Evolutionary conservation across 495 filamentous ascomycete genomes (phyloP), one percentile per base, ranked within the genome.

Genomic region (Delitschia confertaspora): DNA sequence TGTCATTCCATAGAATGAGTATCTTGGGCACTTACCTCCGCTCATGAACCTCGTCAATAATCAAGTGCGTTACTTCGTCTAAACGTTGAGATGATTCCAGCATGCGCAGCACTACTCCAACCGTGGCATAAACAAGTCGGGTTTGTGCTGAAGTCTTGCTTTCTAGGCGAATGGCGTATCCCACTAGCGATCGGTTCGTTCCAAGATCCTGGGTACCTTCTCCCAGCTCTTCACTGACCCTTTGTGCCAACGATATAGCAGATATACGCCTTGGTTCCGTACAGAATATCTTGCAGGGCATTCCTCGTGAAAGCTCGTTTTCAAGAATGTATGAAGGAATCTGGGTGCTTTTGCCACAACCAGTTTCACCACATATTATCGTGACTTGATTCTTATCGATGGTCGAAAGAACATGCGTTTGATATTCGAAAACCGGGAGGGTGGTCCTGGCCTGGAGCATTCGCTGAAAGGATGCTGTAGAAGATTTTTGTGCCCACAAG

Each of bases 201-300:
- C 91, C 91, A 21, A 95, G 57, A 42, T 94, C 88, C 33, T 72
- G 71, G 55, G 80, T 83, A 18, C 69, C 70, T 60, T 98, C 91
- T 3, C 91, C 91, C 2, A 98, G 70, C 58, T 98, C 91, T 65
- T 95, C 86, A 45, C 86, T 93, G 2, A 98, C 91, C 57, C 91
- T 77, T 19, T 80, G 73, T 16, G 91, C 91, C 20, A 98, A 69
- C 11, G 89, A 95, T 17, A 96, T 86, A 5, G 91, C 91, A 3
- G 91, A 98, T 47, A 98, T 98, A 58, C 91, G 75, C 8, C 91
- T 78, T n/a, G 91, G 91, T 58, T 96, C 85, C 0, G 91, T 95
- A 58, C 88, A 93, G 60, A 88, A 95, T 13, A 98, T 78, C 58
- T 89, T 95, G 65, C 88, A 95, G 10, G 72, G 65, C 26, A 78